Base-by-base conservation (phyloP, 306 rosid genomes). In the Sesbania bispinosa region DNA sequence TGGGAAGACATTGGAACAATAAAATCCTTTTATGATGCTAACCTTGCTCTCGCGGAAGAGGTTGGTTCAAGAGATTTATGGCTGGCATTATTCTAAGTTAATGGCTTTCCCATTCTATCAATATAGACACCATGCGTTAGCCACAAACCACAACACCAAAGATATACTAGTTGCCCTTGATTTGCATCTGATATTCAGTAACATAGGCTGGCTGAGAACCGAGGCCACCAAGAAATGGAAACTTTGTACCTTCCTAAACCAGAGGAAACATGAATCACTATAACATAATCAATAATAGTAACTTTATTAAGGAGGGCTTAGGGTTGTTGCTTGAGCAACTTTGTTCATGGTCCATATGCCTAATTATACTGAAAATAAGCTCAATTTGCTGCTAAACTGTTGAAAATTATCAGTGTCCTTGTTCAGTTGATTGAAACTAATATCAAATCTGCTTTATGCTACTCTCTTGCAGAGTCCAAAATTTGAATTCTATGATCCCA, bases 1-100 rank as follows among this genome's bases (percentile, higher is more conserved):
- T 93, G 98, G 98, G 98, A 93, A 74, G 98, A 93, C 58, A 88
- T 93, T 47, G 98, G 98, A 79, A 87, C 89, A 5, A 93, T 93
- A 70, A 88, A 84, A 82, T 79, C 96, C 39, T 90, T 90, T 74
- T 93, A 71, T 14, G 87, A 88, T 45, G 98, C 97, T 64, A 93
- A 87, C 87, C 70, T 90, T 54, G 98, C 97, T 62, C 97, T 93
- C 36, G 81, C 98, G 0, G 88, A 85, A 74, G 88, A 93, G 96
- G 98, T 93, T 61, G n/a, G 79, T 79, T 47, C 61, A 41, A 48
- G 27, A 39, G 24, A 52, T 64, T 36, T 15, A 59, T 3, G 11
- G 21, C 1, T 50, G 30, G 14, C 57, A 13, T 26, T 68, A n/a
- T 55, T 36, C 50, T 11, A 0, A 57, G 48, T 45, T 42, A 2